Evolutionary conservation across 768 basidiomycete genomes (phyloP), one percentile per base, ranked within the genome.

Genomic region (Kockovaella imperatae): DNA sequence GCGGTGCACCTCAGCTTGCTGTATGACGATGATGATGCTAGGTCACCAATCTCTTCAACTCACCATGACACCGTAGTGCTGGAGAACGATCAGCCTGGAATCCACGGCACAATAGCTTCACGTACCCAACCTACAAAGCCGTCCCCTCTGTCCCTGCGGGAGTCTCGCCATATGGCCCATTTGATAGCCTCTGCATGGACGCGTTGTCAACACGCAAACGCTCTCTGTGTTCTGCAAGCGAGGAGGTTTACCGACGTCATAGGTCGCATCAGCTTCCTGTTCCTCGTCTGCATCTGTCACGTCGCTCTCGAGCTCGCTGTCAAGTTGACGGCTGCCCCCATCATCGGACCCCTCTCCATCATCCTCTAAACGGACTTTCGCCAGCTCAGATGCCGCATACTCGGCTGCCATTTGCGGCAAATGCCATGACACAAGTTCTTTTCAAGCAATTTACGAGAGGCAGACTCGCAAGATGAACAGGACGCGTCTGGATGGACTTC

Each of bases 31-130:
- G n/a, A n/a, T n/a, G 11, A 36, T 11, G 28, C n/a, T 29, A 8
- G 8, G 38, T 40, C 28, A 40, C 20, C 25, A 20, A 36, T 25
- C 2, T 11, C 5, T 43, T n/a, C 3, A 48, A 36, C 57, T 20
- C 29, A 55, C 57, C 47, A 62, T 59, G 6, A 62, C 52, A 2
- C 54, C 54, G 29, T 62, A 62, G 42, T 62, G 54, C 60, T 61
- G 18, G 17, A 24, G n/a, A 31, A 13, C 45, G 10, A 35, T 52
- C 40, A 48, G 54, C 30, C 17, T 10, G n/a, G 11, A 15, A 5
- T 1, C 6, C 30, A 35, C 15, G n/a, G 17, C 32, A 5, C 13
- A 17, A n/a, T 15, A 6, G 28, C 5, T 15, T 11, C 11, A 48
- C 46, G 38, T 17, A 48, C 46, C 46, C 46, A 48, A 7, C 46